Conservation (phyloP, 2,329 filamentous ascomycete species). For the Verticillium zaregamsianum region DNA sequence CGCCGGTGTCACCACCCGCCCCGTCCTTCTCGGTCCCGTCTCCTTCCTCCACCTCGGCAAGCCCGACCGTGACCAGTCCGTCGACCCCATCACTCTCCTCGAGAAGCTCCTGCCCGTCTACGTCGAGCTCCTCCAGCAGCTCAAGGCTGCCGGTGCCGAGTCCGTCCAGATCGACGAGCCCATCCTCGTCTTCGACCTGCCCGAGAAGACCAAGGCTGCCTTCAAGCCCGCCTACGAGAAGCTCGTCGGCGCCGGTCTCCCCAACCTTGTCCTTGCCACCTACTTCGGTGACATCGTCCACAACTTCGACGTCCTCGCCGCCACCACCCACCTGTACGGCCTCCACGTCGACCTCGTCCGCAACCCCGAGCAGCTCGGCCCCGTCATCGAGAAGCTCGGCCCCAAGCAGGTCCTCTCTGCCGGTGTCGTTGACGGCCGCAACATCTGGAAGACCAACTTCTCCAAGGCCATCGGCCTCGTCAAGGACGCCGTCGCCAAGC, state of each 20-base stretch:
- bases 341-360: slow-evolving; percentile 96
- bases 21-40: slow-evolving; percentile 91
- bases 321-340: slow-evolving; percentile 57
- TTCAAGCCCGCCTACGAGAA: slow-evolving; percentile 98
- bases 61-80: slow-evolving; percentile 90
- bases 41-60: slow-evolving; percentile 98
- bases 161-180: slow-evolving; percentile 98
- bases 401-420: slow-evolving; percentile 86
- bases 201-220: slow-evolving; percentile 84
- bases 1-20: slow-evolving; percentile 87
- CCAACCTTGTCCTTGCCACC: slow-evolving; percentile 86
- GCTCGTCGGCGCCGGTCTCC: slow-evolving; percentile 73
- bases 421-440: slow-evolving; percentile 96
- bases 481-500: slow-evolving; percentile 85
- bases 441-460: slow-evolving; percentile 99
- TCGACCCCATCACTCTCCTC: slow-evolving; percentile 90
- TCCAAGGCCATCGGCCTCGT: slow-evolving; percentile 88
- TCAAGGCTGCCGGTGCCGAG: slow-evolving; percentile 95
- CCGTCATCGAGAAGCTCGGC: slow-evolving; percentile 77
- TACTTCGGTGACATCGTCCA: slow-evolving; percentile 99
- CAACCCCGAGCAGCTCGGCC: slow-evolving; percentile 94
- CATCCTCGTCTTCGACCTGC: slow-evolving; percentile 90
- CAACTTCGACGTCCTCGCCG: slow-evolving; percentile 88
- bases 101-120: slow-evolving; percentile 93
- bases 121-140: slow-evolving; percentile 83